Evolutionary conservation across 1,284 basidiomycete species (phyloP).

Genomic region (Moesziomyces aphidis): DNA sequence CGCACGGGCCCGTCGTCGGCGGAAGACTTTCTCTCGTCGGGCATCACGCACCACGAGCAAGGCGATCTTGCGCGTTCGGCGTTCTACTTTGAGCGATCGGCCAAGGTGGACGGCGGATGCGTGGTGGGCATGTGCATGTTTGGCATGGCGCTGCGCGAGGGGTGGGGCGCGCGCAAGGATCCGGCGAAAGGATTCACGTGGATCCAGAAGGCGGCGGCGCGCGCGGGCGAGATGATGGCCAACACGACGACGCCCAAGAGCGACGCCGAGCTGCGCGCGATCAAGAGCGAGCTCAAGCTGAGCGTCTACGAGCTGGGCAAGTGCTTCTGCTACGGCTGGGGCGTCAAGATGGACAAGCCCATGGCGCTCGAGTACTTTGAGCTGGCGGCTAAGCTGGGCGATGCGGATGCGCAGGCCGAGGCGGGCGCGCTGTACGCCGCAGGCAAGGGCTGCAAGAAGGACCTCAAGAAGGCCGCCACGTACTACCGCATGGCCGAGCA

Average conservation of each 20-base stretch:
- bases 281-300: slow-evolving; percentile 80
- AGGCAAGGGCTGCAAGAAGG: slow-evolving; percentile 84
- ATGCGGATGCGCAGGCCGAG: slow-evolving; percentile 82
- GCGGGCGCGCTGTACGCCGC: slow-evolving; percentile 85
- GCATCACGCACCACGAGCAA: slow-evolving; percentile 83
- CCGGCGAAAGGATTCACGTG: slow-evolving; percentile 80
- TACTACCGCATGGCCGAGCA: slow-evolving; percentile 84
- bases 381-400: slow-evolving; percentile 84
- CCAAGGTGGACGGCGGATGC: slow-evolving; percentile 81
- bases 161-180: slow-evolving; percentile 82
- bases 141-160: slow-evolving; percentile 86
- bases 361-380: slow-evolving; percentile 80
- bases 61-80: slow-evolving; percentile 81
- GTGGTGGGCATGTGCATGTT: slow-evolving; percentile 93
- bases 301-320: slow-evolving; percentile 92
- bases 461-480: slow-evolving; percentile 83
- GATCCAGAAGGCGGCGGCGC: slow-evolving; percentile 83
- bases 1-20: slow-evolving; percentile 49
- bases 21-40: slow-evolving; percentile 68
- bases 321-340: slow-evolving; percentile 92
- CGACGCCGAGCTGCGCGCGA: slow-evolving; percentile 68
- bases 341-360: slow-evolving; percentile 78
- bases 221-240: slow-evolving; percentile 82
- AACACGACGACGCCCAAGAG: slow-evolving; percentile 68
- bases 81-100: slow-evolving; percentile 81